Base-by-base conservation (phyloP, 441 rosid species). In the Euphorbia corollata region DNA sequence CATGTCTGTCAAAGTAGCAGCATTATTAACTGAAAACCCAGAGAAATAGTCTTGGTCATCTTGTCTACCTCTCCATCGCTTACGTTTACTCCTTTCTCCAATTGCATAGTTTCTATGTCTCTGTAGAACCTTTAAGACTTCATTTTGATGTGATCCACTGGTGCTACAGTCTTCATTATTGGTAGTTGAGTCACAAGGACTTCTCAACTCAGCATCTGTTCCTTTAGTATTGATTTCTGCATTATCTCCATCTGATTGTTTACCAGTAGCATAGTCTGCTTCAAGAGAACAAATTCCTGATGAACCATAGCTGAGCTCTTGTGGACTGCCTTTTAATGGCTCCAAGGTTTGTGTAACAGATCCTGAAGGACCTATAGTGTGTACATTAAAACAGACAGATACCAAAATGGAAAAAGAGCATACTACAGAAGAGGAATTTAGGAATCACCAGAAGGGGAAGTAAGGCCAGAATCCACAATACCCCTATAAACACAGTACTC, bases 401-500 rank as follows among this genome's bases (percentile, higher is more conserved):
- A 22, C 57, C 5, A 38, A 15, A 43, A 61, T 66, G 11, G 61
- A 75, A 53, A 20, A 50, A 45, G 53, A 39, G 50, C 16, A 64
- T 27, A 61, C 71, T 63, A 48, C 43, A 13, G 47, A 72, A 8
- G n/a, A 64, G 51, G 27, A 48, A 11, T 59, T 24, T 2, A 15
- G 61, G 55, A 71, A 67, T 83, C 73, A 89, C 82, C 85, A 63
- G 83, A 72, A 71, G 74, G 63, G 67, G 74, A 56, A 45, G 75
- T 47, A 73, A 68, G 58, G 78, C 87, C 88, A 77, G 87, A 81
- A 47, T 83, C 86, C 13, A 89, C 83, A 64, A 93, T 87, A 67
- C 98, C 98, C 81, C 98, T 82, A 61, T 88, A 93, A 41, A 93
- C 80, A 84, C 97, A 93, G 71, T 93, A 93, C 80, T 93, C 97